Base-by-base conservation (phyloP, 139 green algal genomes). In the Chlamydomonas urium region DNA sequence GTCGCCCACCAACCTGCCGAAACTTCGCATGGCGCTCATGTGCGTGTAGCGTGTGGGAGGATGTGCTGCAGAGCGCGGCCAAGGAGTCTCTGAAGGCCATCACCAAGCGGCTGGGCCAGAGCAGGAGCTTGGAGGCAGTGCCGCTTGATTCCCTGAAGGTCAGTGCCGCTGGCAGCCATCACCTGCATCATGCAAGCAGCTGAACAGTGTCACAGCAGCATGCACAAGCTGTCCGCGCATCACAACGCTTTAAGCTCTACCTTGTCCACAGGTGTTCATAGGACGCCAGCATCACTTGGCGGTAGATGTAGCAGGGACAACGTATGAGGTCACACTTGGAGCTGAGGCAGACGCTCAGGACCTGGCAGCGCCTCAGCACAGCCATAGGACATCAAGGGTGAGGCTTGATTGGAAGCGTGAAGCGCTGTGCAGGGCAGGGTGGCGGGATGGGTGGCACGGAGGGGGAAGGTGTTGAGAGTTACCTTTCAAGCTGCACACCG, bases 11-110 rank as follows among this genome's bases (percentile, higher is more conserved):
- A n/a, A n/a, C n/a, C n/a, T n/a, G n/a, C n/a, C n/a, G n/a, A n/a
- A n/a, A n/a, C n/a, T n/a, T n/a, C n/a, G n/a, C n/a, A n/a, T n/a
- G n/a, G n/a, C n/a, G n/a, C n/a, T n/a, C n/a, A n/a, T n/a, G n/a
- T n/a, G n/a, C n/a, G n/a, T n/a, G n/a, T 63, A 63, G 53, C 26
- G 26, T 63, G 14, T 63, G 53, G 53, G 53, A 63, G 53, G 53
- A 33, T 10, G 53, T 63, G 29, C 17, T 63, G 29, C 6, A 14
- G 21, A 32, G 6, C 29, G 53, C 53, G 21, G 53, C 53, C 10
- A 63, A 36, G 19, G 53, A 14, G 26, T 34, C 53, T 34, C 53
- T 63, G n/a, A 10, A 14, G 6, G 21, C 53, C 6, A 63, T 63
- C 53, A 21, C 21, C 6, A 63, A 63, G 19, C 21, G 19, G 17